Percentiles rank a stretch among this genome's conserved stretches.
phyloP scores from a whole-genome alignment of 352 stramenopile species.

The Globisporangium paroecandrum region DNA sequence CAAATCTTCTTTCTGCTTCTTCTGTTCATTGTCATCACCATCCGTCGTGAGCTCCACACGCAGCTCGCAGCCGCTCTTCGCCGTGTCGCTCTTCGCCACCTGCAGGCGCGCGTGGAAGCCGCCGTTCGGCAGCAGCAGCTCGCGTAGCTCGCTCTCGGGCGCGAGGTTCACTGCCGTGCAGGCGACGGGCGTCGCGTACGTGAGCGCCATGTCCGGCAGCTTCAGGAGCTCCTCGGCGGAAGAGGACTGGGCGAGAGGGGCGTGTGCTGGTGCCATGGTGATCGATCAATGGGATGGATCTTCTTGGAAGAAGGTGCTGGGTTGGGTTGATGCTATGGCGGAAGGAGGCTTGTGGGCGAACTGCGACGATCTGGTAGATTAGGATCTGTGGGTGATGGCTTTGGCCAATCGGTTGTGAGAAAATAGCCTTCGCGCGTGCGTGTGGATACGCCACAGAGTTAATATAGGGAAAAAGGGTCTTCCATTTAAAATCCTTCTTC shows the following conservation, averaged over 20 bases:
- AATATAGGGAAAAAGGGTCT: too few relatives aligned
- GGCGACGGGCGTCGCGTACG: conserved; percentile 21
- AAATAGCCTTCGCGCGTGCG: too few relatives aligned
- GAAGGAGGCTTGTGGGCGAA: not conserved
- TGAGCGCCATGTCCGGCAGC: conserved; percentile 20
- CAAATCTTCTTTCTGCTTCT: conserved; percentile 2
- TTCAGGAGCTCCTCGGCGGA: not conserved
- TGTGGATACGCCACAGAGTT: not conserved
- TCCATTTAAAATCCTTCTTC: conserved; percentile 6
- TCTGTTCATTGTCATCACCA: not conserved
- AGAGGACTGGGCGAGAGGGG: not conserved
- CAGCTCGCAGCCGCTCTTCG: conserved; percentile 17
- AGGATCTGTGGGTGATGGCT: too few relatives aligned
- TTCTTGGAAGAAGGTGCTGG: too few relatives aligned
- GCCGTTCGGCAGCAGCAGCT: conserved; percentile 8
- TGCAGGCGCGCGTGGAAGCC: conserved; percentile 14
- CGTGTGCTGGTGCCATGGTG: not conserved
- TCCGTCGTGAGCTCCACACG: not conserved
- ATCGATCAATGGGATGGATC: too few relatives aligned
- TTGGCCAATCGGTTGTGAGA: too few relatives aligned
- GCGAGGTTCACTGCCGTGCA: conserved; percentile 16
- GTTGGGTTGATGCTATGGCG: not conserved
- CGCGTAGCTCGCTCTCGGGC: conserved; percentile 15
- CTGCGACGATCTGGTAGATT: not conserved
- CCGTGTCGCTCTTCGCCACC: conserved; percentile 15